Evolutionary conservation across 148 eudicot species (phyloP), one percentile per base, ranked within the genome.

Genomic region (Agrostemma githago): DNA sequence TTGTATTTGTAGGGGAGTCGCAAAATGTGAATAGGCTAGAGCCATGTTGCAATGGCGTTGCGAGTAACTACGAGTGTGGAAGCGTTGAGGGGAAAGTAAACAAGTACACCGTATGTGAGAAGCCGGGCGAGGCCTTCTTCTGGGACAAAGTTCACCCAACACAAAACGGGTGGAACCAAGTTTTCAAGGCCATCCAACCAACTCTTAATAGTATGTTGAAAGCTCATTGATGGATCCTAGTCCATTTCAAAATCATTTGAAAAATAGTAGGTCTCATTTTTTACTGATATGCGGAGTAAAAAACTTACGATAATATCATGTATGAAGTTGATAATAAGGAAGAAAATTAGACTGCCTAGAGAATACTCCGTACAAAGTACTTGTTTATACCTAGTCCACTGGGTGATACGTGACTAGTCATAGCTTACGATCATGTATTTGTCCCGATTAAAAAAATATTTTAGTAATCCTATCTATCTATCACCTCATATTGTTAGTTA

Each of bases 61-160:
- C 51, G 2, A 71, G 68, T n/a, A 85, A 71, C 20, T 82, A 76
- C 16, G 72, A 74, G 19, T 89, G 95, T 64, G 95, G 95, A 12
- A 78, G 73, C 66, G 41, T 60, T 16, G 84, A 81, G 12, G 75
- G 82, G 3, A 76, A 20, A 41, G 84, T 70, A 41, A 62, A 37
- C 5, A 82, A 75, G 78, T 88, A 88, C 74, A 65, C 15, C 0
- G 73, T 88, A 5, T 90, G 96, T 48, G 62, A 79, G 26, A 70
- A 82, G 40, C 88, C 79, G 0, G 9, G 67, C 3, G 4, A 4
- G 10, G 84, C 96, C 0, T 86, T 88, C 62, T 90, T 86, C 68
- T 88, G 91, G 94, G 91, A 88, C 59, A 56, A 54, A 1, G 82
- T 88, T 20, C 95, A 90, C 80, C 95, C 95, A 63, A 80, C 91